Evolutionary conservation across 352 stramenopile species (phyloP).

Genomic region (Phytophthora uliginosa): DNA sequence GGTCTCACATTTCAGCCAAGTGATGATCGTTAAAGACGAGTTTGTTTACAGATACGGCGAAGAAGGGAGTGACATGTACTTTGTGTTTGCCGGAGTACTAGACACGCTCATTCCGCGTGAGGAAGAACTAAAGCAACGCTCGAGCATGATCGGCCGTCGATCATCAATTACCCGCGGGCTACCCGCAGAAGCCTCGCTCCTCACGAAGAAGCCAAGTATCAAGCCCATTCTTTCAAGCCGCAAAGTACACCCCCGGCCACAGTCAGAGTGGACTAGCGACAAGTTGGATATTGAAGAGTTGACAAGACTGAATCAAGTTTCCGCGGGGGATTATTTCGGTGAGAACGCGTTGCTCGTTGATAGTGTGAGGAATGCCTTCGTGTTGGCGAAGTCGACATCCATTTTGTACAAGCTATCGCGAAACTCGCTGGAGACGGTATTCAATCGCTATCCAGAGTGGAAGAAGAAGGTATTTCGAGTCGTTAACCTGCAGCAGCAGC

Average conservation of each 20-base stretch:
- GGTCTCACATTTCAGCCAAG: slow-evolving; percentile 74
- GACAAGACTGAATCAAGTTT: slow-evolving; percentile 66
- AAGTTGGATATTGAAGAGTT: slow-evolving; percentile 35
- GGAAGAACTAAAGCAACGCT: slow-evolving; percentile 25
- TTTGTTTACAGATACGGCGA: slow-evolving; percentile 75
- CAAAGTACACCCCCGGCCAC: slow-evolving; percentile 33
- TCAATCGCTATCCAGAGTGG: slow-evolving; percentile 76
- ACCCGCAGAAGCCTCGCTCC: slow-evolving; percentile 20
- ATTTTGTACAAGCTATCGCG: slow-evolving; percentile 80
- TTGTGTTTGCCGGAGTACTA: slow-evolving; percentile 74
- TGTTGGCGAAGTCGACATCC: slow-evolving; percentile 69
- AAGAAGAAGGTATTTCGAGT: slow-evolving; percentile 79
- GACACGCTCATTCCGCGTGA: slow-evolving; percentile 56
- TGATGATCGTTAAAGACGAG: slow-evolving; percentile 68
- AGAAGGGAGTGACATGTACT: slow-evolving; percentile 80
- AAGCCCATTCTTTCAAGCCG: slow-evolving; percentile 22
- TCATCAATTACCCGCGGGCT: slow-evolving; percentile 1
- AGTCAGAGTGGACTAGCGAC: slow-evolving; percentile 22
- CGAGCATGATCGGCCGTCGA: slow-evolving; percentile 1
- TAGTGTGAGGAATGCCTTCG: slow-evolving; percentile 61
- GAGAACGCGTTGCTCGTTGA: slow-evolving; percentile 80
- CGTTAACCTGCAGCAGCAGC: slow-evolving; percentile 65
- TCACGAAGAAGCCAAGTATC: slow-evolving; percentile 36
- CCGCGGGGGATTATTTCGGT: slow-evolving; percentile 67
- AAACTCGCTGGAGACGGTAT: slow-evolving; percentile 73